Percentiles rank a stretch among this genome's conserved stretches.
Conservation (phyloP, 148 eudicot species). For the Rhododendron simsii region DNA sequence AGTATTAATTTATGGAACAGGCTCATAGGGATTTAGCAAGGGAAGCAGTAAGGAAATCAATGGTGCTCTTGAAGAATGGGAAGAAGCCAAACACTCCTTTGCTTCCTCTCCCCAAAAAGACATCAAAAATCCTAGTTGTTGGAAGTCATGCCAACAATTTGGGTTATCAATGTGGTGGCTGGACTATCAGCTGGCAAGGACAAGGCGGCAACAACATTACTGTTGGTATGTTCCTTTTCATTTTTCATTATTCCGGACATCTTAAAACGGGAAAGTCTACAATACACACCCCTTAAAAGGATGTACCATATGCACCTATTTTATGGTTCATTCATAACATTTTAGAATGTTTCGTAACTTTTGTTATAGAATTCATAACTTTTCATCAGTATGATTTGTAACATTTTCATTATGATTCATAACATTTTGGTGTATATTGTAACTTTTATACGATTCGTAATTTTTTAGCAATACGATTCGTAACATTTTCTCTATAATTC, state of each 20-base stretch:
- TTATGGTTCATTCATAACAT: too few relatives aligned
- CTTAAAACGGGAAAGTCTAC: too few relatives aligned
- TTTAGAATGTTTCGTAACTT: too few relatives aligned
- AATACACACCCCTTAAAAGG: too few relatives aligned
- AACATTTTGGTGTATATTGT: too few relatives aligned
- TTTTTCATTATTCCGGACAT: not conserved
- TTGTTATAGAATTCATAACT: too few relatives aligned
- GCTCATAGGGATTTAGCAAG: conserved; percentile 17
- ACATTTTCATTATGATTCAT: too few relatives aligned
- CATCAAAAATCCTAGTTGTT: conserved; percentile 9
- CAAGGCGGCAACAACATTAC: not conserved
- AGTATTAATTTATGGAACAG: conserved; percentile 2
- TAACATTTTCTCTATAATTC: too few relatives aligned
- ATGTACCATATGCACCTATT: too few relatives aligned
- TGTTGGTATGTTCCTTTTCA: not conserved
- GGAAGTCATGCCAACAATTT: conserved; percentile 3
- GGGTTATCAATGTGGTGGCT: not conserved
- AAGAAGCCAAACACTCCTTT: not conserved
- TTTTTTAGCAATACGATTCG: too few relatives aligned
- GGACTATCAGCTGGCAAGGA: not conserved
- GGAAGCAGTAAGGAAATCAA: conserved; percentile 23
- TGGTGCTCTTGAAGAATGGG: conserved; percentile 17
- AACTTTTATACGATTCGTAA: too few relatives aligned
- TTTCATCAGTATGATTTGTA: too few relatives aligned
- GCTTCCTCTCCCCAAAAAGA: conserved; percentile 14